Conservation (phyloP, 2,329 filamentous ascomycete genomes). For the Claviceps sp. region DNA sequence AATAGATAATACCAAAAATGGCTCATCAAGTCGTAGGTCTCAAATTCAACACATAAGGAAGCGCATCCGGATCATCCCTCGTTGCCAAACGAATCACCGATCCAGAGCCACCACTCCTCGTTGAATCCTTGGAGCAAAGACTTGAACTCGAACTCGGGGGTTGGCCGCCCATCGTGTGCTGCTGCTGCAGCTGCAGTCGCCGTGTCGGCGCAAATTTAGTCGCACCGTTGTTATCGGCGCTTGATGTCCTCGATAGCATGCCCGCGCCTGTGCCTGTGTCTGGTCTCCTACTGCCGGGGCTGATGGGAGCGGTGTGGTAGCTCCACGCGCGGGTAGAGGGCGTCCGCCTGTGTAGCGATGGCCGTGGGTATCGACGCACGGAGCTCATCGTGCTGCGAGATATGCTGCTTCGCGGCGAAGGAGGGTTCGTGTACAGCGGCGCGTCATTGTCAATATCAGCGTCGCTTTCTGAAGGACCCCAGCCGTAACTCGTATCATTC, state of each 20-base stretch:
- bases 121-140: conserved; percentile 21
- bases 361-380: conserved; percentile 9
- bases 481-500: conserved; percentile 7
- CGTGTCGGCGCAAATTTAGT: conserved; percentile 31
- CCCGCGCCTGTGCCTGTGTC: conserved; percentile 5
- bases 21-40: conserved; percentile 14
- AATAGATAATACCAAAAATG: no score
- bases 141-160: conserved; percentile 26
- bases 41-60: conserved; percentile 26
- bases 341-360: conserved; percentile 16
- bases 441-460: conserved; percentile 29
- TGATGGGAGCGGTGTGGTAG: conserved; percentile 41
- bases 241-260: conserved; percentile 23
- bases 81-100: conserved; percentile 37
- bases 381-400: conserved; percentile 21
- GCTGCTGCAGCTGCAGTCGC: conserved; percentile 8
- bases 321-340: conserved; percentile 31
- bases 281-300: conserved; percentile 29
- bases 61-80: conserved; percentile 16
- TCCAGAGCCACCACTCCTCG: conserved; percentile 20
- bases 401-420: conserved; percentile 22
- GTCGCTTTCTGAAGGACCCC: conserved; percentile 23
- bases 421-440: conserved; percentile 27
- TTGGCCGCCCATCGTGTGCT: conserved; percentile 25
- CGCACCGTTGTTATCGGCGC: conserved; percentile 25